Evolutionary conservation across 2,329 filamentous ascomycete species (phyloP).

Genomic region (Knoxdaviesia proteae): DNA sequence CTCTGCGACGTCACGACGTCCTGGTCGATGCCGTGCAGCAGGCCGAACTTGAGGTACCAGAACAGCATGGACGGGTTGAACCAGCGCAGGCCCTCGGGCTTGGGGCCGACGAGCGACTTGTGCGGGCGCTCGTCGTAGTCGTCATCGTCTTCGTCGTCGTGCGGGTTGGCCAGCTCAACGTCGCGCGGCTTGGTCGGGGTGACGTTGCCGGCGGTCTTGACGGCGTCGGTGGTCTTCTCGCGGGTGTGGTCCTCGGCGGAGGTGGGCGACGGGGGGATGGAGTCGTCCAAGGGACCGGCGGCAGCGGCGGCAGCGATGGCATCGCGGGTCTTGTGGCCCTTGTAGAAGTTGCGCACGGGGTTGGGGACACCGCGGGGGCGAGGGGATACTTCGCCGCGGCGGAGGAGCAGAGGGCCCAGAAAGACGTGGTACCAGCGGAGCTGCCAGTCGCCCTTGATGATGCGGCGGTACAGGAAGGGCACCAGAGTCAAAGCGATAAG

Average conservation of each 20-base stretch:
- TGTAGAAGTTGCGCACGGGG: conserved; percentile 32
- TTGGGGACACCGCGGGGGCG: conserved; percentile 20
- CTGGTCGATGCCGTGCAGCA: conserved; percentile 25
- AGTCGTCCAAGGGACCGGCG: conserved; percentile 2
- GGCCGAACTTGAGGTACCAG: conserved; percentile 21
- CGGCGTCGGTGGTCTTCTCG: conserved; percentile 7
- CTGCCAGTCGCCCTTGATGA: conserved; percentile 40
- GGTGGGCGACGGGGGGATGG: conserved; percentile 6
- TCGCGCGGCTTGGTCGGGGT: conserved; percentile 9
- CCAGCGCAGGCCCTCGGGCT: conserved; percentile 19
- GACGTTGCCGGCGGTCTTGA: conserved; percentile 8
- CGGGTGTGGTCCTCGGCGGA: conserved; percentile 8
- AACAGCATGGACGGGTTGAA: conserved; percentile 19
- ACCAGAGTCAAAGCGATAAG: conserved; percentile 32
- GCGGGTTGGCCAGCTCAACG: not conserved
- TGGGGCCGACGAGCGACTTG: conserved; percentile 16
- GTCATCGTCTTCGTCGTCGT: conserved; percentile 12
- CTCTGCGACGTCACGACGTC: conserved; percentile 18
- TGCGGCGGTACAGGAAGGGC: conserved; percentile 35
- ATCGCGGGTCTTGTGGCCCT: conserved; percentile 30
- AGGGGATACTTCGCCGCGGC: conserved; percentile 17
- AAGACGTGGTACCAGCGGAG: conserved; percentile 32
- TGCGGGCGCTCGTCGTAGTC: conserved; percentile 14
- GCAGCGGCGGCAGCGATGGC: conserved; percentile 23
- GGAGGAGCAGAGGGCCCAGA: conserved; percentile 30